Percentiles rank a stretch among this genome's conserved stretches.
These are phyloP conservation scores for Coemansia sp. DNA, from an alignment of 192 early-diverging fungal genomes.

Conservation along the genomic window DNA sequence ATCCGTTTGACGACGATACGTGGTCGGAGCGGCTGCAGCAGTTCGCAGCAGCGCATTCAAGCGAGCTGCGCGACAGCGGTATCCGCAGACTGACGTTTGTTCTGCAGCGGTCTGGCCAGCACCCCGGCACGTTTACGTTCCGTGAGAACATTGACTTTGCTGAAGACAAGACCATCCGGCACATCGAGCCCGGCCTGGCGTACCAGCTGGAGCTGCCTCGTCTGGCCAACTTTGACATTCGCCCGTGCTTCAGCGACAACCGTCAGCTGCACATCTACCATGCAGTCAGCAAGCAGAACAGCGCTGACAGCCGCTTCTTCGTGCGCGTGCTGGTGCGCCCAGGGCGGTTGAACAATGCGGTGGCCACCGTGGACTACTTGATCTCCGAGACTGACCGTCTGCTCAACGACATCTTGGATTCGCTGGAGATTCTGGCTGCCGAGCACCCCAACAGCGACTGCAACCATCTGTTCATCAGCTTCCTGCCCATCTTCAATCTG, in stretches of 20 bases:
- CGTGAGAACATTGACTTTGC: constrained; percentile 78
- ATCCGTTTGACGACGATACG: constrained; percentile 67
- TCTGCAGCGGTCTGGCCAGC: constrained; percentile 75
- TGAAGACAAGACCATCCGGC: constrained; percentile 94
- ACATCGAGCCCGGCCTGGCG: constrained; percentile 97
- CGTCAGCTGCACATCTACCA: constrained; percentile 96
- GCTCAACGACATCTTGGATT: constrained; percentile 90
- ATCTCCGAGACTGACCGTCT: constrained; percentile 93
- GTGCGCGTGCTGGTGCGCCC: constrained; percentile 95
- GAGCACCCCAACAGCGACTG: constrained; percentile 95
- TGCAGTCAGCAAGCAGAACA: constrained; percentile 90
- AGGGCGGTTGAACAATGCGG: constrained; percentile 72
- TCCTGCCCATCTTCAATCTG: constrained; percentile 92
- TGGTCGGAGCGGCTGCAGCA: constrained; percentile 62
- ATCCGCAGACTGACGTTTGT: constrained; percentile 91
- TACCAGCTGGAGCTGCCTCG: constrained; percentile 94
- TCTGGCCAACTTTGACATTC: constrained; percentile 92
- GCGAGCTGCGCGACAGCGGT: constrained; percentile 66
- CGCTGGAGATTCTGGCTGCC: constrained; percentile 89
- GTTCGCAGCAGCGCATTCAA: constrained; percentile 60
- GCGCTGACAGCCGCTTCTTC: constrained; percentile 95
- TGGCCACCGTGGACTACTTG: constrained; percentile 89
- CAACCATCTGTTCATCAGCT: constrained; percentile 99
- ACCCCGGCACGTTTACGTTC: constrained; percentile 95
- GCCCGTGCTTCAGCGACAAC: constrained; percentile 92